A percentile compares a stretch with the other conserved stretches of the same genome.
These are phyloP conservation scores for Kodamaea suecica DNA, from an alignment of 1,139 yeast genomes.

Conservation along the genomic window DNA sequence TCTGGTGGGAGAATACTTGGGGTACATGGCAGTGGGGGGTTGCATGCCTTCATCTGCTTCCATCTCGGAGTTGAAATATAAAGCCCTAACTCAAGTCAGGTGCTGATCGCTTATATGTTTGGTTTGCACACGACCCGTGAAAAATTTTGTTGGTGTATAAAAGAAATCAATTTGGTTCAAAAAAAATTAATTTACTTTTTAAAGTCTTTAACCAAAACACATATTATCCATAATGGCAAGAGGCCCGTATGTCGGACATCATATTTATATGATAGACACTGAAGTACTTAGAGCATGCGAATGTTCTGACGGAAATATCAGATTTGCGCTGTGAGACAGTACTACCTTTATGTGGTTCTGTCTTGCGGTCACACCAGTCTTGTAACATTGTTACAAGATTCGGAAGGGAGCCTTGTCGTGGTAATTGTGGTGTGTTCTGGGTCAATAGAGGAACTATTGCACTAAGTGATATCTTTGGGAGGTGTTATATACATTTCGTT, in stretches of 20 bases:
- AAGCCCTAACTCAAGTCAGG: neutral
- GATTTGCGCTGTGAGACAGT: slow-evolving; percentile 4
- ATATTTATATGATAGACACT: slow-evolving; percentile 8
- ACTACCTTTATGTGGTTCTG: neutral
- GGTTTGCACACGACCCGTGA: neutral
- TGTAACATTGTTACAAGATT: slow-evolving; percentile 13
- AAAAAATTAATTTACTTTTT: too few species aligned
- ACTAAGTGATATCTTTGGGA: neutral
- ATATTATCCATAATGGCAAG: slow-evolving; percentile 73
- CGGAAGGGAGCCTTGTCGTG: slow-evolving; percentile 43
- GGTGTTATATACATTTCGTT: neutral
- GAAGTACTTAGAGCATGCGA: slow-evolving; percentile 8
- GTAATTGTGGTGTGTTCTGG: slow-evolving; percentile 14
- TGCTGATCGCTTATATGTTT: neutral
- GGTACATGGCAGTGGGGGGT: too few species aligned
- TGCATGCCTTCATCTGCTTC: too few species aligned
- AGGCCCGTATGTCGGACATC: slow-evolving; percentile 76
- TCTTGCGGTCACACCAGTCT: slow-evolving; percentile 20
- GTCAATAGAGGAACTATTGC: neutral
- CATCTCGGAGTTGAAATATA: too few species aligned
- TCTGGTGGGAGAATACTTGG: too few species aligned
- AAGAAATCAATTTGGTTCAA: too few species aligned
- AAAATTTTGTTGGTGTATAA: slow-evolving; percentile 7
- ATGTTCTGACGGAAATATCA: slow-evolving; percentile 16
- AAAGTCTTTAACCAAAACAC: slow-evolving; percentile 14